phyloP scores from a whole-genome alignment of 257 asterid genomes.

The Rhazya stricta region DNA sequence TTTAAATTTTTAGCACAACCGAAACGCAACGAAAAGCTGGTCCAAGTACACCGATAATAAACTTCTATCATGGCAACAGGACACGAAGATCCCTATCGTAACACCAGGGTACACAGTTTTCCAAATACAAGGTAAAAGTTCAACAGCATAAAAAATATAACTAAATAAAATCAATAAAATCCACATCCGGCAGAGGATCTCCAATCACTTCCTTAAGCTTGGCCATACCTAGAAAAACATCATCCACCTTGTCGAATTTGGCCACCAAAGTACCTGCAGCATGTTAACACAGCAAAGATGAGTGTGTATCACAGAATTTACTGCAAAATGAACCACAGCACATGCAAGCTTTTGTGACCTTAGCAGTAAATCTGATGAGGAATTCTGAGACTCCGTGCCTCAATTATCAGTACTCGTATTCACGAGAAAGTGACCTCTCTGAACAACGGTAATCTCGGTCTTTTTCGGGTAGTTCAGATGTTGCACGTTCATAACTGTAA shows the following conservation, averaged over 20 bases:
- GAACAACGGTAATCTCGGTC: constrained; percentile 40
- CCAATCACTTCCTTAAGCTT: background rate
- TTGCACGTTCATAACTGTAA: constrained; percentile 53
- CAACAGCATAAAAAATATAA: background rate
- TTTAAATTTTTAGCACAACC: too few species aligned
- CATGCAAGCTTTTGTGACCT: background rate
- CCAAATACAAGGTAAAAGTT: background rate
- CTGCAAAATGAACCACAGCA: background rate
- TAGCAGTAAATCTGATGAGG: background rate
- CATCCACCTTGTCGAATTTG: background rate
- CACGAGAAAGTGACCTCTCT: constrained; percentile 59
- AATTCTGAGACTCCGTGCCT: background rate
- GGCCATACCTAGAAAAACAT: background rate
- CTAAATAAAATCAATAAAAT: background rate
- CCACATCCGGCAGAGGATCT: background rate
- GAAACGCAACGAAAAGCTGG: too few species aligned
- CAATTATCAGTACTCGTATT: constrained; percentile 13
- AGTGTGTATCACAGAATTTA: background rate
- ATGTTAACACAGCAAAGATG: background rate
- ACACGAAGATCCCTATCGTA: too few species aligned
- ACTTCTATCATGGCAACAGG: background rate
- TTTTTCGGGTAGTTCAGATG: constrained; percentile 49
- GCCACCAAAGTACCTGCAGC: background rate
- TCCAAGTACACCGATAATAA: too few species aligned
- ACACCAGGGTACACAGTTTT: background rate